These are phyloP conservation scores for Aplosporella prunicola DNA, from an alignment of 2,329 filamentous ascomycete species.

Conservation along the genomic window DNA sequence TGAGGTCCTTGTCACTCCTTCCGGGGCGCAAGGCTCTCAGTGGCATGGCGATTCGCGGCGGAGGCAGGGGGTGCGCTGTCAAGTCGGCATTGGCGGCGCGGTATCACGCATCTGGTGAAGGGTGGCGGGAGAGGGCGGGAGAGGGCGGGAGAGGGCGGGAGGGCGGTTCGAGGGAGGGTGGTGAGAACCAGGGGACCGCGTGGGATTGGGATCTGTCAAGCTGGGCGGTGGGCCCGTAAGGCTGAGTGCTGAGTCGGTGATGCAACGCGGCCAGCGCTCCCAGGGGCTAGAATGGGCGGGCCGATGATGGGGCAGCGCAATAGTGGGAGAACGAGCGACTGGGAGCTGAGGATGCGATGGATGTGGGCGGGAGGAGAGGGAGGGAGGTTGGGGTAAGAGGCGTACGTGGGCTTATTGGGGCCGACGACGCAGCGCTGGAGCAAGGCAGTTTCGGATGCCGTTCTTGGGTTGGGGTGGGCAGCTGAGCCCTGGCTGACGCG, in stretches of 20 bases:
- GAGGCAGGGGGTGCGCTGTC: constrained; percentile 7
- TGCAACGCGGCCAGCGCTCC: constrained; percentile 12
- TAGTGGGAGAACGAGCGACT: constrained; percentile 14
- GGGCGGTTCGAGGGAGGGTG: constrained; percentile 5
- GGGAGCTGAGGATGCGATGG: constrained; percentile 13
- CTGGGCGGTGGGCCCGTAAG: constrained; percentile 12
- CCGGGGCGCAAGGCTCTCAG: constrained; percentile 28
- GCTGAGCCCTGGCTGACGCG: too few relatives aligned
- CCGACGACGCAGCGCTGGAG: too few relatives aligned
- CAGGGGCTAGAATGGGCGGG: constrained; percentile 10
- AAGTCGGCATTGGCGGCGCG: constrained; percentile 9
- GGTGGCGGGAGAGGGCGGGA: constrained; percentile 3
- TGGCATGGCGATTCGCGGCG: constrained; percentile 27
- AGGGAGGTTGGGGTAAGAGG: constrained; percentile 10
- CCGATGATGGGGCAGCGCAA: too few relatives aligned
- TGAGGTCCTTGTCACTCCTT: constrained; percentile 32
- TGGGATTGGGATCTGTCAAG: constrained; percentile 9
- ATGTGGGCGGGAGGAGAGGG: constrained; percentile 10
- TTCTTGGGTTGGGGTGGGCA: too few relatives aligned
- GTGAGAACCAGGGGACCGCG: constrained; percentile 11
- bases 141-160: constrained; percentile 3
- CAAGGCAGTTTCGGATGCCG: too few relatives aligned
- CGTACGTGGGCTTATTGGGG: too few relatives aligned
- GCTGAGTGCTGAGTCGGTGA: constrained; percentile 14
- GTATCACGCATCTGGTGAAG: not conserved